Conservation (phyloP, 176 grass and related monocot genomes). For the Poa pratensis region DNA sequence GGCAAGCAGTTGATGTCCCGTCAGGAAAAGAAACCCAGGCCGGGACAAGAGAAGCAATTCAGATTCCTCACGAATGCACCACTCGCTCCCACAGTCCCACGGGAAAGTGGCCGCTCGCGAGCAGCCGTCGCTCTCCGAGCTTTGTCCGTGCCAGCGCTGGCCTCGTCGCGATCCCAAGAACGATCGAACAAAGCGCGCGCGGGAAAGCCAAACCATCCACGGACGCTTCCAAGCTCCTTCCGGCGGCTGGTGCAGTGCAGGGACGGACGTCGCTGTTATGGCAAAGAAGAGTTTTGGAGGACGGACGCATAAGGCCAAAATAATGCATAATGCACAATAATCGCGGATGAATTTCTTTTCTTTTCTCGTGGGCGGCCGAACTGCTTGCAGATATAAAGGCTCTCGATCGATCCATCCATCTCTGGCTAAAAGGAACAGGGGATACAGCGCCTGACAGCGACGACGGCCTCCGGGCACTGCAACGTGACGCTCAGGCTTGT, state of each 20-base stretch:
- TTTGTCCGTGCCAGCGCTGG: conserved; percentile 12
- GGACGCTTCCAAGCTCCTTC: not conserved
- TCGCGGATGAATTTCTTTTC: not conserved
- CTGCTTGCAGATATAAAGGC: not conserved
- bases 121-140: conserved; percentile 37
- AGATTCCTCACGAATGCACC: conserved; percentile 41
- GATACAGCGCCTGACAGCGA: not conserved
- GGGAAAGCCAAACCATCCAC: conserved; percentile 11
- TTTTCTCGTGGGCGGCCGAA: conserved; percentile 24
- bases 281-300: conserved; percentile 33
- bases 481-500: not conserved
- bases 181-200: not conserved
- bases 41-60: not conserved
- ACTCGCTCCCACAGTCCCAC: not conserved
- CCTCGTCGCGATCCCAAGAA: not conserved
- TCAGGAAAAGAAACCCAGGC: not conserved
- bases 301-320: not conserved
- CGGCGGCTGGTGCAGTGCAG: not conserved
- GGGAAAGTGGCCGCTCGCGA: not conserved
- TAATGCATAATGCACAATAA: no score
- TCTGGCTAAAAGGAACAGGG: no score
- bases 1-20: not conserved
- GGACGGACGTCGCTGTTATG: conserved; percentile 20
- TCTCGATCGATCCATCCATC: no score
- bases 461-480: not conserved